Evolutionary conservation across 2,329 filamentous ascomycete species (phyloP), one percentile per base, ranked within the genome.

Genomic region (Blastomyces percursus): DNA sequence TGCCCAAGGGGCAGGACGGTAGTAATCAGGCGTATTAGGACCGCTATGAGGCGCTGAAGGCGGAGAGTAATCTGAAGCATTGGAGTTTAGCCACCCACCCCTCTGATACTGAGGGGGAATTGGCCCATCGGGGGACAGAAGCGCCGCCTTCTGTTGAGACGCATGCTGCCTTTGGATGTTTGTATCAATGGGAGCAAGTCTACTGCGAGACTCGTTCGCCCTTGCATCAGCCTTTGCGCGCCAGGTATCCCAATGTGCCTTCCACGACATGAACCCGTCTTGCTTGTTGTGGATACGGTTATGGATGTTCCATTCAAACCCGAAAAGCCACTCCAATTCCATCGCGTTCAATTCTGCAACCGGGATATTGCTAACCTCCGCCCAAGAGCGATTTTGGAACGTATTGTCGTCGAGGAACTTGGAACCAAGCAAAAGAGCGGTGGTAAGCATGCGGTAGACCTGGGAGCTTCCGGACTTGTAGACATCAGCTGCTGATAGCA

Each of bases 361-460:
- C 40, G 87, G 81, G 67, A 96, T 96, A 65, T 90, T 90, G 76
- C 91, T 96, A 60, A 96, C 92, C 72, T 96, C 92, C 5, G 92
- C 90, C 92, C 92, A 96, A 1, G 92, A 96, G 62, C 90, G 88
- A 78, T 96, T 96, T 81, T 96, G 92, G 77, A 96, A 96, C 6
- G 92, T 96, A 77, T 96, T 96, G 80, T 96, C 92, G 71, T 96
- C 92, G 67, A 96, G 80, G 71, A 96, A 96, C 79, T 96, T 96
- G 84, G 91, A 96, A 64, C 91, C 92, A 61, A 96, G 81, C 60
- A 96, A 83, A 63, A 96, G 79, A 8, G 89, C 86, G 46, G 93
- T 88, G 7, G 91, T 96, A 66, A 96, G 82, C 79, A 95, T 87
- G 64, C 91, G 88, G 82, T 93, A 96, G 61, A 95, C 83, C 72